Evolutionary conservation across 148 eudicot genomes (phyloP).

Genomic region (Diospyros lotus): DNA sequence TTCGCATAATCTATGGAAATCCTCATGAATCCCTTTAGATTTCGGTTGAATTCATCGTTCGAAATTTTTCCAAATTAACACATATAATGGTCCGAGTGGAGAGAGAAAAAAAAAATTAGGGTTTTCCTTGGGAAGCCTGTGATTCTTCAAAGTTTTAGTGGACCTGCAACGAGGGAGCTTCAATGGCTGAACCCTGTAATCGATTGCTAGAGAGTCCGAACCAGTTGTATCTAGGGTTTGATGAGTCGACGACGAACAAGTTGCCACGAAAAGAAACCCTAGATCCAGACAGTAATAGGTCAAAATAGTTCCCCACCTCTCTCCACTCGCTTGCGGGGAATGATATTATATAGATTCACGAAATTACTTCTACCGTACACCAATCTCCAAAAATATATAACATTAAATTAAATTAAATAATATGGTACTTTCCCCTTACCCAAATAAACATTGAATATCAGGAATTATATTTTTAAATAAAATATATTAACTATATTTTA

Average conservation of each 20-base stretch:
- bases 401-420: no score
- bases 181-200: not conserved
- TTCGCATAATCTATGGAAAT: constrained; percentile 13
- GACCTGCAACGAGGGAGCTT: constrained; percentile 2
- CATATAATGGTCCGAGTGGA: not conserved
- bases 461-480: no score
- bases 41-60: constrained; percentile 17
- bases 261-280: not conserved
- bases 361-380: not conserved
- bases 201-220: not conserved
- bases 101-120: constrained; percentile 9
- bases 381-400: no score
- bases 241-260: constrained; percentile 1
- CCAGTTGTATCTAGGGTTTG: constrained; percentile 18
- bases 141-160: constrained; percentile 11
- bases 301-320: not conserved
- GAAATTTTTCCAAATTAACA: constrained; percentile 11
- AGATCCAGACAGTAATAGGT: not conserved
- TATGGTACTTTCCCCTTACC: no score
- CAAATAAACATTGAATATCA: no score
- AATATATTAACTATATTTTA: no score
- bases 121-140: constrained; percentile 8
- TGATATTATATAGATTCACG: no score
- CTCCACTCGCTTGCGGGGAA: no score
- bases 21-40: constrained; percentile 13